These are phyloP conservation scores for Aspergillus oerlinghausenensis DNA, from an alignment of 2,329 filamentous ascomycete species.

Conservation along the genomic window DNA sequence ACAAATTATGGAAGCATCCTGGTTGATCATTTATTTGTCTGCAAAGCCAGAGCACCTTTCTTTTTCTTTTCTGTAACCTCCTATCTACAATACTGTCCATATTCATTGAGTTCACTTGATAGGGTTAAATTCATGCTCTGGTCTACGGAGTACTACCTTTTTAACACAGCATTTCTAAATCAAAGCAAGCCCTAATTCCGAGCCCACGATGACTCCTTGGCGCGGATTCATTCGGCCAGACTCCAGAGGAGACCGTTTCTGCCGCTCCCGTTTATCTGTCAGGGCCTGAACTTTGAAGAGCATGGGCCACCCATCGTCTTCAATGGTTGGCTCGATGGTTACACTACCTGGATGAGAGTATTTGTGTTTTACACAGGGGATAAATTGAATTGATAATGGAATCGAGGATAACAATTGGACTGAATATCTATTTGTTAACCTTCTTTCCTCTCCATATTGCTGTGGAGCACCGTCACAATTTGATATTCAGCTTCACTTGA, in stretches of 20 bases:
- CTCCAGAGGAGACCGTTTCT: constrained; percentile 19
- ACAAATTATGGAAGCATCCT: neutral
- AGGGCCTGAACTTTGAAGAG: constrained; percentile 21
- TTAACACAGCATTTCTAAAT: neutral
- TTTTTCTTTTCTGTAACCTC: neutral
- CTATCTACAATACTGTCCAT: too few relatives aligned
- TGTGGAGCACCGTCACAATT: neutral
- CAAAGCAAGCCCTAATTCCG: constrained; percentile 1
- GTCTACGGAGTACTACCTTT: neutral
- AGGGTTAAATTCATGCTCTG: neutral
- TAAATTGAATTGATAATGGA: neutral
- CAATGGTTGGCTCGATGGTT: neutral
- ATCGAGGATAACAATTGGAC: too few relatives aligned
- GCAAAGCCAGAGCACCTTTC: too few relatives aligned
- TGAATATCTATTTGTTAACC: neutral
- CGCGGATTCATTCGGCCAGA: constrained; percentile 5
- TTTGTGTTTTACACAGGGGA: neutral
- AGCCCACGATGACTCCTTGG: constrained; percentile 1
- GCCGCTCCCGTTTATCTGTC: constrained; percentile 23
- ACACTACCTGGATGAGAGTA: too few relatives aligned
- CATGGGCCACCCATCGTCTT: constrained; percentile 14
- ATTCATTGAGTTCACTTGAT: neutral
- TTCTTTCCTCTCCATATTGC: neutral
- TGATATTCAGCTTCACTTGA: neutral
- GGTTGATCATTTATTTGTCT: too few relatives aligned